Conservation (phyloP, 345 rosid species). For the Boechera stricta region DNA sequence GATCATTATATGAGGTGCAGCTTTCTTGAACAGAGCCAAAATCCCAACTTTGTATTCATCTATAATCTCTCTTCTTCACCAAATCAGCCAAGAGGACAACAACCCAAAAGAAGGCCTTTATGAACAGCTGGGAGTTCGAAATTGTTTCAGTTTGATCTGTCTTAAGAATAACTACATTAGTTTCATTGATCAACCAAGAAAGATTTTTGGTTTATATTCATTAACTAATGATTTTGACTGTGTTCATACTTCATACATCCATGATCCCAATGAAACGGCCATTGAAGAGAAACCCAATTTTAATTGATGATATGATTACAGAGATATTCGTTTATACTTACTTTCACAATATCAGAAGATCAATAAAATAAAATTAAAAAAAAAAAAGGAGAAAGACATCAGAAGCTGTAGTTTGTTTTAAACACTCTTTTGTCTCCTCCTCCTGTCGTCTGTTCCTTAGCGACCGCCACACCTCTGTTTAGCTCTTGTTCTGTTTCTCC, state of each 20-base stretch:
- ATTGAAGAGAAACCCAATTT: conserved; percentile 4
- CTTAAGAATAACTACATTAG: conserved; percentile 20
- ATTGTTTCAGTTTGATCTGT: conserved; percentile 18
- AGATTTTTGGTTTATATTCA: conserved; percentile 6
- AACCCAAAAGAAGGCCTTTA: background rate
- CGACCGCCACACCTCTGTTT: conserved; percentile 26
- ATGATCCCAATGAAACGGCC: conserved; percentile 21
- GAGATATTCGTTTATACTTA: conserved; percentile 33
- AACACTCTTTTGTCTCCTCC: conserved; percentile 46
- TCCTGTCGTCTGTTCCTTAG: conserved; percentile 36
- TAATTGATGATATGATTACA: conserved; percentile 36
- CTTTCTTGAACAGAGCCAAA: conserved; percentile 36
- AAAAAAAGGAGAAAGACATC: conserved; percentile 13
- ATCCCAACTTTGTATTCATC: conserved; percentile 33
- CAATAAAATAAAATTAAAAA: background rate
- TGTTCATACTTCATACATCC: conserved; percentile 15
- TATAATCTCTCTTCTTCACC: background rate
- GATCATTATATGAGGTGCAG: conserved; percentile 25
- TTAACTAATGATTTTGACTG: background rate
- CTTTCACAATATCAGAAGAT: conserved; percentile 27
- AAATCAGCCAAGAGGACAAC: conserved; percentile 24
- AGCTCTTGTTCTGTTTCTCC: conserved; percentile 31
- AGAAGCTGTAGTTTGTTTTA: conserved; percentile 71
- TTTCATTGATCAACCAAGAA: conserved; percentile 6
- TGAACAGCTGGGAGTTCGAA: conserved; percentile 21